Base-by-base conservation (phyloP, 768 basidiomycete species). In the Leccinellum albellum region DNA sequence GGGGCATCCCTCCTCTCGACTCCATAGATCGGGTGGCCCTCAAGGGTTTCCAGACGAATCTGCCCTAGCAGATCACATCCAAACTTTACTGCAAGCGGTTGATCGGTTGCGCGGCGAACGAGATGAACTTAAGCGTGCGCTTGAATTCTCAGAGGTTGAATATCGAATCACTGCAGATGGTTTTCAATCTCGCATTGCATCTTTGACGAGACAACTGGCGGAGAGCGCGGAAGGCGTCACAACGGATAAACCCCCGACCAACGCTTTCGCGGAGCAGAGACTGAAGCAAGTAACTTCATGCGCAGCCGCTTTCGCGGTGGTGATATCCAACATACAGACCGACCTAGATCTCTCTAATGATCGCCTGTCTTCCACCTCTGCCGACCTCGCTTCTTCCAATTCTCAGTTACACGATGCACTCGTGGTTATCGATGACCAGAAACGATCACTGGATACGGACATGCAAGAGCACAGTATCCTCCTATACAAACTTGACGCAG, bases 121-220 rank as follows among this genome's bases (percentile, higher is more conserved):
- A 5, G 85, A 91, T 59, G 74, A 70, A 47, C 76, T 89, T 26
- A 79, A 79, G 51, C 79, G 84, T 6, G 79, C 86, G 53, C 70
- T 91, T 14, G 78, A 87, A 50, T 92, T 91, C 70, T 73, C 87
- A 53, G 79, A 87, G 60, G 75, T 78, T 3, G 89, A 92, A 71
- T 82, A 83, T 24, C 81, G 75, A 60, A 87, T 89, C 63, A 74
- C 82, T 3, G 78, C 84, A 15, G 80, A 89, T 57, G 79, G 83
- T 0, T 69, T 87, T 49, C 78, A 85, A 64, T 74, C 76, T 32
- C 81, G 80, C 56, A 71, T 87, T 21, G 68, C 75, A 1, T 72
- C 50, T 55, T 68, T 61, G 51, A 62, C 72, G 10, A 56, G 51
- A 60, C 69, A 50, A 58, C 67, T 53, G 56, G 14, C 61, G 70